phyloP scores from a whole-genome alignment of 345 rosid species.

The Cardamine resedifolia region DNA sequence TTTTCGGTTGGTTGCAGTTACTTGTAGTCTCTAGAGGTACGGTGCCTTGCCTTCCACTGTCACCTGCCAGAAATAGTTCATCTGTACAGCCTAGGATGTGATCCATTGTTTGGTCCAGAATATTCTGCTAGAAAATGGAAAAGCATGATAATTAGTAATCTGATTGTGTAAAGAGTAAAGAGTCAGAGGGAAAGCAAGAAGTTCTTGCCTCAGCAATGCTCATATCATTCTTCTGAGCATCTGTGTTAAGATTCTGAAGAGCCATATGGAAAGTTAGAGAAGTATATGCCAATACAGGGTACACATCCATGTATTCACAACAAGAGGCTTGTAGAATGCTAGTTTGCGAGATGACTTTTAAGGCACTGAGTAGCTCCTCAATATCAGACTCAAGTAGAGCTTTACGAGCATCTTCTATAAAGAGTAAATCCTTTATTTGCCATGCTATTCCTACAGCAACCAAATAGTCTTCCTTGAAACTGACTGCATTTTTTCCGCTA shows the following conservation, averaged over 20 bases:
- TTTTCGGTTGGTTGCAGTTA: slow-evolving; percentile 32
- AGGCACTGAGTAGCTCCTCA: slow-evolving; percentile 55
- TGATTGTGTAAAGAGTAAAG: neutral
- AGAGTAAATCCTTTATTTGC: slow-evolving; percentile 81
- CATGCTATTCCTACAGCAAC: slow-evolving; percentile 81
- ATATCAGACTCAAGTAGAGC: slow-evolving; percentile 56
- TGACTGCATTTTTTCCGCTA: slow-evolving; percentile 48
- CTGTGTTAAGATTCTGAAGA: slow-evolving; percentile 39
- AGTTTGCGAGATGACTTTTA: slow-evolving; percentile 73
- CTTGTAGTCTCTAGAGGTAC: slow-evolving; percentile 26
- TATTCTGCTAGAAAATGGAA: slow-evolving; percentile 37
- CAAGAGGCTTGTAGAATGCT: slow-evolving; percentile 60
- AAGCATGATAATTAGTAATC: slow-evolving; percentile 11
- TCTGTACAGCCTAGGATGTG: slow-evolving; percentile 66
- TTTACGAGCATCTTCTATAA: slow-evolving; percentile 48
- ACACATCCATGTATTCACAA: slow-evolving; percentile 54
- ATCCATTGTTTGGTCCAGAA: slow-evolving; percentile 56
- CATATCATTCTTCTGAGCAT: slow-evolving; percentile 32
- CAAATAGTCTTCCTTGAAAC: slow-evolving; percentile 65
- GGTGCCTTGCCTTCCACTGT: slow-evolving; percentile 26
- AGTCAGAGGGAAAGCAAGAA: slow-evolving; percentile 22
- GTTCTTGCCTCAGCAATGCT: slow-evolving; percentile 51
- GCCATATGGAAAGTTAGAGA: slow-evolving; percentile 65
- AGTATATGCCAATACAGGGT: slow-evolving; percentile 74
- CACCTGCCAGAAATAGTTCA: slow-evolving; percentile 51